These are phyloP conservation scores for Solanum pimpinellifolium DNA, from an alignment of 257 asterid genomes.

Conservation along the genomic window DNA sequence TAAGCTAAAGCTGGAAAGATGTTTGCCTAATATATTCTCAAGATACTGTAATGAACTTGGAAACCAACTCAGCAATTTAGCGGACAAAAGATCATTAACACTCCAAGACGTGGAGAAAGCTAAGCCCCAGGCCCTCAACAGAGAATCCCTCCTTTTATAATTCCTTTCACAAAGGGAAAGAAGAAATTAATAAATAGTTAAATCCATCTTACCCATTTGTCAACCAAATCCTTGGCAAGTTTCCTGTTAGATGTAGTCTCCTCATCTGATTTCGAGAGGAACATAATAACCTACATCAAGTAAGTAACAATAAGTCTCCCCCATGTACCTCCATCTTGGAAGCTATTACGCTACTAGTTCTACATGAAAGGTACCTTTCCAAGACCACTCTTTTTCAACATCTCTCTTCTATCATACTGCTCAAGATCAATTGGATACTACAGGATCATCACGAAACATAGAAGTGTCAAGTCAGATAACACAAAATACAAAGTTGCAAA, in stretches of 20 bases:
- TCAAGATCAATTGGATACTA: conserved; percentile 91
- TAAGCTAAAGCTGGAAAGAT: neutral
- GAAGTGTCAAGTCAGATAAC: neutral
- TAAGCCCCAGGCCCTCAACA: neutral
- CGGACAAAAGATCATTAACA: neutral
- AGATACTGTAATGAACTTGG: neutral
- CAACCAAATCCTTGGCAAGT: conserved; percentile 95
- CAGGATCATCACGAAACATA: conserved; percentile 12
- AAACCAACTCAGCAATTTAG: neutral
- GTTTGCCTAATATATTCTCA: neutral
- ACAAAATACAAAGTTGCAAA: neutral
- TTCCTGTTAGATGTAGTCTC: conserved; percentile 85
- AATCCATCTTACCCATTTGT: conserved; percentile 70
- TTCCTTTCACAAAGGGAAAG: neutral
- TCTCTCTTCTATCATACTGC: conserved; percentile 74
- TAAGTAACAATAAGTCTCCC: neutral
- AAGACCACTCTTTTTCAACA: conserved; percentile 79
- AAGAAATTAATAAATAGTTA: neutral
- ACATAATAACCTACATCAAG: conserved; percentile 79
- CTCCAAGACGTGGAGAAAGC: neutral
- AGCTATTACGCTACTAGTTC: neutral
- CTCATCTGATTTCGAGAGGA: conserved; percentile 84
- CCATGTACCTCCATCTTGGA: neutral
- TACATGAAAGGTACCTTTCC: conserved; percentile 53
- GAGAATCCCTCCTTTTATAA: neutral